phyloP scores from a whole-genome alignment of 2,329 filamentous ascomycete species.

The Monosporascus sp. region DNA sequence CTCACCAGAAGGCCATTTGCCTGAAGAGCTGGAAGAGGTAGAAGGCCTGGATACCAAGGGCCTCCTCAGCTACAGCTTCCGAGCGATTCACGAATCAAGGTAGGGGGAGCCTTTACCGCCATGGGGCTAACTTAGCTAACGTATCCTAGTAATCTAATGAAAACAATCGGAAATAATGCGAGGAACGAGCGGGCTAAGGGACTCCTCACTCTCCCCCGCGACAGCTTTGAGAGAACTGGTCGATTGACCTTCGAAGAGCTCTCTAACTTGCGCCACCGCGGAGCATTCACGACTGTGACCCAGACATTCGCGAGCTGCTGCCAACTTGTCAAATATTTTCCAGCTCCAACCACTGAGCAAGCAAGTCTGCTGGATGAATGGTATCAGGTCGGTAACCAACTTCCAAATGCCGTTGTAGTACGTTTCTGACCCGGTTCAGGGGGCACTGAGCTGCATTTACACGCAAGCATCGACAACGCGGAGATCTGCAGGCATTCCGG shows the following conservation, averaged over 20 bases:
- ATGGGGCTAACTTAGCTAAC: slow-evolving; percentile 10
- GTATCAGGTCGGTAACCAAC: slow-evolving; percentile 54
- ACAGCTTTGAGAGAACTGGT: slow-evolving; percentile 62
- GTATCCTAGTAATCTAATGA: slow-evolving; percentile 59
- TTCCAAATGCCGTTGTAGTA: neutral
- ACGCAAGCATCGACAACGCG: slow-evolving; percentile 77
- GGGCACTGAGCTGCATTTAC: slow-evolving; percentile 64
- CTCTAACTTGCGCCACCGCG: slow-evolving; percentile 76
- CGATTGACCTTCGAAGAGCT: slow-evolving; percentile 76
- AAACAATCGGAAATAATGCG: slow-evolving; percentile 51
- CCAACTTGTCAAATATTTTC: slow-evolving; percentile 49
- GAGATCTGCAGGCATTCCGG: slow-evolving; percentile 86
- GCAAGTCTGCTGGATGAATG: slow-evolving; percentile 55
- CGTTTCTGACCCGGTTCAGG: slow-evolving; percentile 32
- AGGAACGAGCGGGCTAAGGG: slow-evolving; percentile 39
- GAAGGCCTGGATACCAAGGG: slow-evolving; percentile 78
- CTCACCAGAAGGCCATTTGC: slow-evolving; percentile 84
- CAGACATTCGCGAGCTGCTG: slow-evolving; percentile 83
- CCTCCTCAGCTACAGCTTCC: slow-evolving; percentile 88
- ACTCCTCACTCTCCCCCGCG: slow-evolving; percentile 40
- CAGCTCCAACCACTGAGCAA: slow-evolving; percentile 20
- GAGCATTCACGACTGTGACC: slow-evolving; percentile 89
- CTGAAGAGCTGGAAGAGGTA: slow-evolving; percentile 67
- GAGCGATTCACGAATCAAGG: slow-evolving; percentile 92
- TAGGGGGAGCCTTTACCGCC: slow-evolving; percentile 29